These are phyloP conservation scores for Entomortierella parvispora DNA, from an alignment of 192 early-diverging fungal species.

Conservation along the genomic window DNA sequence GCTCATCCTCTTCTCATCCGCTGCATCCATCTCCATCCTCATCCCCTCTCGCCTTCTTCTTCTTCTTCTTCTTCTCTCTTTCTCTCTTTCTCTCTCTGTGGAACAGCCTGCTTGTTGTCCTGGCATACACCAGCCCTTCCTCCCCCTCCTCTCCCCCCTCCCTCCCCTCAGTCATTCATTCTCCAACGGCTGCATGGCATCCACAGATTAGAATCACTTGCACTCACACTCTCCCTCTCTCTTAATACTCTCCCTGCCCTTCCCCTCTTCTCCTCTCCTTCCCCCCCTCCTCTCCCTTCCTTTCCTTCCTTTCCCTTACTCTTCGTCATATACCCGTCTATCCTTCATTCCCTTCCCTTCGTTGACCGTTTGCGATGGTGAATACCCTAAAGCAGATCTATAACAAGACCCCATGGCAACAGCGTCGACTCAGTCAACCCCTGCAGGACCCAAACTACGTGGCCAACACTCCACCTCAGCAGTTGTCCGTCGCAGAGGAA, in stretches of 20 bases:
- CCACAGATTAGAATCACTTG: too few species aligned
- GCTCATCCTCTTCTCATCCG: neutral
- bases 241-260: too few species aligned
- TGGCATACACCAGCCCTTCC: neutral
- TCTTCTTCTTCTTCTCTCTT: constrained; percentile 3
- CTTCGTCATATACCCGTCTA: neutral
- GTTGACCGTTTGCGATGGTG: constrained; percentile 15
- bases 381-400: constrained; percentile 31
- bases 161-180: neutral
- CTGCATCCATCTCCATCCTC: neutral
- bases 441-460: constrained; percentile 44
- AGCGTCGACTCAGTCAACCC: constrained; percentile 30
- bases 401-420: constrained; percentile 46
- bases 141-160: neutral
- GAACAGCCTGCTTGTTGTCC: neutral
- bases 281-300: neutral
- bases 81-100: constrained; percentile 1
- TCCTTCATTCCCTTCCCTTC: neutral
- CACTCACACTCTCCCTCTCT: constrained; percentile 13
- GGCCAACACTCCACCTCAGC: constrained; percentile 11
- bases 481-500: constrained; percentile 12
- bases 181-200: neutral
- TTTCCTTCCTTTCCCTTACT: neutral
- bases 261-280: too few species aligned
- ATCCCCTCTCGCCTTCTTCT: neutral